These are phyloP conservation scores for Aureoboletus auriporus DNA, from an alignment of 768 basidiomycete species.

Conservation along the genomic window DNA sequence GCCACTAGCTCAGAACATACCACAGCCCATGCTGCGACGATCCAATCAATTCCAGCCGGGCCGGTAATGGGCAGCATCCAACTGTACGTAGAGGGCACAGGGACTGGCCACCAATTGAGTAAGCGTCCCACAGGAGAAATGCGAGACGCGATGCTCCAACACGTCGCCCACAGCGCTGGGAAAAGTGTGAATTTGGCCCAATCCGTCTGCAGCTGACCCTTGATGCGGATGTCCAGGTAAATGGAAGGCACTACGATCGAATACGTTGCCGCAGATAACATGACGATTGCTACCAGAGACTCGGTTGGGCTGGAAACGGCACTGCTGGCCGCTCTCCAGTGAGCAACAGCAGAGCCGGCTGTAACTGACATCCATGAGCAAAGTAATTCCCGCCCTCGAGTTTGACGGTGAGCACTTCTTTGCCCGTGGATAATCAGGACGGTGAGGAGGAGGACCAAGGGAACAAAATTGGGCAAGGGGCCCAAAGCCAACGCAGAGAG, in stretches of 20 bases:
- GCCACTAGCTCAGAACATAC: conserved; percentile 53
- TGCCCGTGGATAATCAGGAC: conserved; percentile 29
- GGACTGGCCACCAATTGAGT: conserved; percentile 58
- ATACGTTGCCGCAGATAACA: conserved; percentile 43
- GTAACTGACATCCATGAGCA: conserved; percentile 38
- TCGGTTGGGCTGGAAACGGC: conserved; percentile 52
- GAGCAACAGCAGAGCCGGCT: conserved; percentile 39
- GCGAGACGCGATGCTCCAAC: conserved; percentile 53
- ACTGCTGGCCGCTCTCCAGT: conserved; percentile 40
- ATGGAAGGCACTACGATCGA: conserved; percentile 37
- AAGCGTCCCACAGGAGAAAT: conserved; percentile 69
- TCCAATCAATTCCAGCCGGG: conserved; percentile 63
- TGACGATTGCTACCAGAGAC: conserved; percentile 45
- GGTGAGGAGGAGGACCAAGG: conserved; percentile 27
- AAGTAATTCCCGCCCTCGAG: conserved; percentile 25
- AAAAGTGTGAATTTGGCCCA: conserved; percentile 55
- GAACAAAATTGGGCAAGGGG: conserved; percentile 30
- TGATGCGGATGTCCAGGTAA: conserved; percentile 36
- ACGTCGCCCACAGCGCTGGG: conserved; percentile 64
- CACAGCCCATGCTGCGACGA: conserved; percentile 72
- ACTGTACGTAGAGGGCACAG: conserved; percentile 50
- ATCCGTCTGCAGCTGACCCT: conserved; percentile 22
- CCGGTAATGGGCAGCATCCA: conserved; percentile 65
- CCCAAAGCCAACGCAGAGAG: conserved; percentile 27
- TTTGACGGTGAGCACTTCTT: conserved; percentile 26